A percentile compares a stretch with the other conserved stretches of the same genome.
These are phyloP conservation scores for Camillea tinctor DNA, from an alignment of 2,329 filamentous ascomycete genomes.

Conservation along the genomic window DNA sequence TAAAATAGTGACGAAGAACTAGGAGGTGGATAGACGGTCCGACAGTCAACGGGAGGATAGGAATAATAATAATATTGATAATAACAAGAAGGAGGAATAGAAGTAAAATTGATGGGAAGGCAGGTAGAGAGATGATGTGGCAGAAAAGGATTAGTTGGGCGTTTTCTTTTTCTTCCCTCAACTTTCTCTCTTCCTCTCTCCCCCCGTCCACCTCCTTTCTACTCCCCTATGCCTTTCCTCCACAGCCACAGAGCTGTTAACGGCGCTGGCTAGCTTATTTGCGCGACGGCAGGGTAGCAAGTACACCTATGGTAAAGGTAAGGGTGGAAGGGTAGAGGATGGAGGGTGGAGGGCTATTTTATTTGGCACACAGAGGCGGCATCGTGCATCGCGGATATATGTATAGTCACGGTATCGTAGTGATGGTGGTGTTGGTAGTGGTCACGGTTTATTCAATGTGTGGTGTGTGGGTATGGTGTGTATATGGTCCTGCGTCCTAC, in stretches of 20 bases:
- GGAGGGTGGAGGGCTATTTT: background rate
- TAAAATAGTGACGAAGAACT: background rate
- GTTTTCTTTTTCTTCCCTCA: constrained; percentile 2
- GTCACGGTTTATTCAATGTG: background rate
- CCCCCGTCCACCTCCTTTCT: constrained; percentile 33
- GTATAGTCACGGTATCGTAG: background rate
- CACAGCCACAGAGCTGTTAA: background rate
- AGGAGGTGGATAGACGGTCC: background rate
- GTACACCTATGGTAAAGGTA: background rate
- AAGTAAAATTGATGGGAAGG: constrained; percentile 13
- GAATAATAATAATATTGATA: constrained; percentile 4
- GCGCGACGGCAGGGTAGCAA: background rate
- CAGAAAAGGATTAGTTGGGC: constrained; percentile 31
- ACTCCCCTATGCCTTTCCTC: background rate
- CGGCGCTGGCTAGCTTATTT: background rate
- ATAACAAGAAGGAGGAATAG: constrained; percentile 17
- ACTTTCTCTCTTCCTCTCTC: constrained; percentile 15
- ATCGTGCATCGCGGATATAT: background rate
- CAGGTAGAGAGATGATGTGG: constrained; percentile 27
- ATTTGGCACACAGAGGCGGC: background rate
- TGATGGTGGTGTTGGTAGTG: background rate
- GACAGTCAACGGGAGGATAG: background rate
- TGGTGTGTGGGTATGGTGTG: background rate
- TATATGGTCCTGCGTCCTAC: background rate
- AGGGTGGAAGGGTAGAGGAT: background rate